Conservation (phyloP, 2,329 filamentous ascomycete genomes). For the Cordyceps javanica region DNA sequence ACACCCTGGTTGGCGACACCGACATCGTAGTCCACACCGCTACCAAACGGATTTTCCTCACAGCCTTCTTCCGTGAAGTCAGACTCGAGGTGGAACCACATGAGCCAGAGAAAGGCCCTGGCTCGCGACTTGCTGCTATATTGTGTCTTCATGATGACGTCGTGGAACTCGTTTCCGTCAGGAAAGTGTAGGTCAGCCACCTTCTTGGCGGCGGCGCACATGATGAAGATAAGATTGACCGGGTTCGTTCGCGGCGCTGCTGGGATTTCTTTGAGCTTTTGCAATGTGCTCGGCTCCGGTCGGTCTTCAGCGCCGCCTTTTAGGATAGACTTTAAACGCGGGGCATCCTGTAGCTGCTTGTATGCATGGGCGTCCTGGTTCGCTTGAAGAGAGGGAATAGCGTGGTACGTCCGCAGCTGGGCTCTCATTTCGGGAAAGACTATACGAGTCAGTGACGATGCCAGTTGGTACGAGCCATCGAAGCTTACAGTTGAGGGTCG, state of each 20-base stretch:
- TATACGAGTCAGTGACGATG: slow-evolving; percentile 31
- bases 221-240: slow-evolving; percentile 93
- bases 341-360: slow-evolving; percentile 96
- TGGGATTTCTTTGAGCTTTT: slow-evolving; percentile 64
- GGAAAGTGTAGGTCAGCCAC: slow-evolving; percentile 92
- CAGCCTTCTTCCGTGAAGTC: slow-evolving; percentile 87
- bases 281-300: slow-evolving; percentile 73
- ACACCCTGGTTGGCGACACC: slow-evolving; percentile 64
- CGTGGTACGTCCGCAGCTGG: slow-evolving; percentile 94
- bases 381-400: slow-evolving; percentile 91
- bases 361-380: slow-evolving; percentile 93
- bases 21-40: slow-evolving; percentile 58
- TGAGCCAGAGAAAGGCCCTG: slow-evolving; percentile 87
- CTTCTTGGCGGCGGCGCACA: slow-evolving; percentile 83
- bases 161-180: slow-evolving; percentile 82
- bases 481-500: slow-evolving; percentile 83
- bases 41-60: slow-evolving; percentile 83
- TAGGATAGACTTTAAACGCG: slow-evolving; percentile 90
- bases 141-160: slow-evolving; percentile 86
- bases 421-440: slow-evolving; percentile 99
- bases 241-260: slow-evolving; percentile 77
- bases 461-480: background rate
- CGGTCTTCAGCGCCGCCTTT: slow-evolving; percentile 94
- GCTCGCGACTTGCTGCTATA: slow-evolving; percentile 78
- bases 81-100: slow-evolving; percentile 98